Base-by-base conservation (phyloP, 2,329 filamentous ascomycete genomes). In the Lachnellula subtilissima region DNA sequence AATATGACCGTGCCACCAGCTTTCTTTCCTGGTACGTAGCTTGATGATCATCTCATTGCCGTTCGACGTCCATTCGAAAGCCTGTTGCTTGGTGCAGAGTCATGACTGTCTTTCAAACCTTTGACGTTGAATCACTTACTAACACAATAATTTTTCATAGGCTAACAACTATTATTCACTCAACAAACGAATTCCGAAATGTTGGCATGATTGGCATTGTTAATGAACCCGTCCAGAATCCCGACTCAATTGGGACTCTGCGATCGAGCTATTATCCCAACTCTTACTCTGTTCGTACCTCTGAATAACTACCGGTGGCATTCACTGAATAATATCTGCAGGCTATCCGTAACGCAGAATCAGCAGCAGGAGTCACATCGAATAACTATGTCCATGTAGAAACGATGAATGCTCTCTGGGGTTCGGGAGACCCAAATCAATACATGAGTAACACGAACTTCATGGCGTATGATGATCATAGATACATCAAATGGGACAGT, bases 171-270 rank as follows among this genome's bases (percentile, higher is more conserved):
- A 71, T 75, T 40, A 76, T 83, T 56, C 80, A 84, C 65, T 70
- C 61, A 4, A 58, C 54, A 25, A 42, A 11, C n/a, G 76, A 74
- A 56, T 81, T 79, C 65, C 70, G 75, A 52, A 82, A 78, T 46
- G 81, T 84, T 25, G 81, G 81, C 54, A 84, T 82, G 76, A 66
- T 85, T 39, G 76, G 81, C 64, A 68, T 85, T 12, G 71, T 84
- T 53, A 85, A 85, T 63, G 82, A 85, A 65, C 82, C 82, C 3
- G 66, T 77, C 12, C 74, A 74, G 50, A 67, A 74, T 49, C 58
- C 68, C 47, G 61, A 68, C 11, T 64, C 62, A 5, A 69, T 69
- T 2, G 67, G 69, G 4, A 66, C 67, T 1, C 70, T 80, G 66
- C 65, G 72, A 9, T 67, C 69, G 15, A 68, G 63, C 9, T 83